These are phyloP conservation scores for Boletus sp. DNA, from an alignment of 768 basidiomycete genomes.

Conservation along the genomic window DNA sequence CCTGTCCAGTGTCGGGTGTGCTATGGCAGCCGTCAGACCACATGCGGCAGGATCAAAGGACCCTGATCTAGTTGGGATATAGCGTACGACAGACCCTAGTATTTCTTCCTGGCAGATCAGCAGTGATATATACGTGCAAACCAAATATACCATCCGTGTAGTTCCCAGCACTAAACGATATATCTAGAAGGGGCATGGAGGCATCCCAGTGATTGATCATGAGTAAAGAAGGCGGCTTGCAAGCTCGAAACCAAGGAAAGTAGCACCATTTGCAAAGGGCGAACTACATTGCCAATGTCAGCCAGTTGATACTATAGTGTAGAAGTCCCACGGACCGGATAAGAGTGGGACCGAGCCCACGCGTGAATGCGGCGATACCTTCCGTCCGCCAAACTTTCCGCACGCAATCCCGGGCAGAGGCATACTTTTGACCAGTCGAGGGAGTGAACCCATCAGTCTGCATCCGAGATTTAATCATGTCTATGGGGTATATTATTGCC, in stretches of 20 bases:
- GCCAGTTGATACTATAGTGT: neutral
- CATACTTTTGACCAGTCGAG: conserved; percentile 77
- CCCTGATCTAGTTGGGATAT: neutral
- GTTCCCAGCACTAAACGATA: neutral
- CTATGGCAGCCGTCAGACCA: neutral
- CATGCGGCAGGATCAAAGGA: neutral
- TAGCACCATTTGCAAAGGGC: conserved; percentile 95
- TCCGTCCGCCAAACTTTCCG: conserved; percentile 80
- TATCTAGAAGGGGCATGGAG: neutral
- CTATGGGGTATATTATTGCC: conserved; percentile 93
- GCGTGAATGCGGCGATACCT: conserved; percentile 81
- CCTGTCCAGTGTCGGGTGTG: neutral
- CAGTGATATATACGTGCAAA: conserved; percentile 1
- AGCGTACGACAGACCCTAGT: neutral
- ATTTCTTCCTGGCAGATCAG: neutral
- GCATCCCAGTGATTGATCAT: conserved; percentile 5
- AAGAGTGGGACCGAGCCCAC: conserved; percentile 89
- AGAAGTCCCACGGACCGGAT: conserved; percentile 60
- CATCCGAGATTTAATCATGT: conserved; percentile 94
- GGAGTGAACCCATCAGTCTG: conserved; percentile 88
- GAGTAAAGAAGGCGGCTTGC: conserved; percentile 68
- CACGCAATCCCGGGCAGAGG: conserved; percentile 77
- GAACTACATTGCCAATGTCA: conserved; percentile 50
- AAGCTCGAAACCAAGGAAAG: conserved; percentile 94
- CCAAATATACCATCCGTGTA: neutral